These are phyloP conservation scores for Stevia rebaudiana DNA, from an alignment of 140 eudicot species.

Conservation along the genomic window DNA sequence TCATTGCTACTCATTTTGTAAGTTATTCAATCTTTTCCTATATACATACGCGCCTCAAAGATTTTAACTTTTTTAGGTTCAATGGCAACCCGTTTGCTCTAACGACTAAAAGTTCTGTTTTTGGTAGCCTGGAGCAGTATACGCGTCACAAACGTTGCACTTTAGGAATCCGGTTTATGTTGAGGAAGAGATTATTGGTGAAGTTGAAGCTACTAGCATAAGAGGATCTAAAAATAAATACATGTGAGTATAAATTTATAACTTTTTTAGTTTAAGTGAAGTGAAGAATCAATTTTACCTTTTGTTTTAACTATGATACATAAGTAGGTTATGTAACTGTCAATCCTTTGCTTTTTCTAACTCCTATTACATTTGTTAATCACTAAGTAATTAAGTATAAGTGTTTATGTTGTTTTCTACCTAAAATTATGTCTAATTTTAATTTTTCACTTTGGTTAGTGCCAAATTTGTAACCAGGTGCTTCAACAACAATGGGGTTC, in stretches of 20 bases:
- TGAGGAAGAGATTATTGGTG: slow-evolving; percentile 58
- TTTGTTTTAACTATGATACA: neutral
- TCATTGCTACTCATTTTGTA: slow-evolving; percentile 83
- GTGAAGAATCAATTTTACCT: too few species aligned
- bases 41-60: neutral
- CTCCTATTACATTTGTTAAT: too few species aligned
- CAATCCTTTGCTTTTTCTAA: neutral
- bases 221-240: slow-evolving; percentile 46
- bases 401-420: neutral
- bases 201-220: slow-evolving; percentile 55
- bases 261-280: neutral
- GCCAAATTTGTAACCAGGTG: slow-evolving; percentile 75
- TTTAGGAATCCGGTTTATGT: slow-evolving; percentile 69
- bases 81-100: neutral
- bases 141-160: slow-evolving; percentile 72
- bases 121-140: slow-evolving; percentile 82
- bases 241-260: slow-evolving; percentile 42
- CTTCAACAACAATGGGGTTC: slow-evolving; percentile 32
- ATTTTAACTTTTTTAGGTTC: neutral
- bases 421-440: too few species aligned
- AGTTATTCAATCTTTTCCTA: slow-evolving; percentile 21
- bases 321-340: too few species aligned
- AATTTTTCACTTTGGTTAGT: slow-evolving; percentile 32
- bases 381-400: too few species aligned
- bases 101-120: neutral